Evolutionary conservation across 495 filamentous ascomycete species (phyloP).

Genomic region (Lineolata rhizophorae): DNA sequence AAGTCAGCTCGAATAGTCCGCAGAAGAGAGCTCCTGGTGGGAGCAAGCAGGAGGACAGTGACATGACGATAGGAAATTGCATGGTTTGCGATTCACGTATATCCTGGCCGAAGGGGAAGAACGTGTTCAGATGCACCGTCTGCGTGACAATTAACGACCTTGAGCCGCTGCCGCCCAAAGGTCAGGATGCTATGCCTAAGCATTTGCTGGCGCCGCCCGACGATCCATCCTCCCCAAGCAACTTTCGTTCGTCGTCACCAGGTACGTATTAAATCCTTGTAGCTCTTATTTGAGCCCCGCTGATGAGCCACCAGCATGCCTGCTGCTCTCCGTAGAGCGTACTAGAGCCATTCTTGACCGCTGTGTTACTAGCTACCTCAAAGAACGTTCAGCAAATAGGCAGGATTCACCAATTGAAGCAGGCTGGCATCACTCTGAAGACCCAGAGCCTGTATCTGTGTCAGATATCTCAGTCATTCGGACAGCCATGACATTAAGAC

Average conservation of each 20-base stretch:
- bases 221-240: neutral
- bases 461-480: neutral
- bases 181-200: slow-evolving; percentile 9
- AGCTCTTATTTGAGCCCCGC: neutral
- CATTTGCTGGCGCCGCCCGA: neutral
- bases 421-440: neutral
- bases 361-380: slow-evolving; percentile 31
- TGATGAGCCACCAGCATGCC: too few species aligned
- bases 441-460: neutral
- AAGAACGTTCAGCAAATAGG: slow-evolving; percentile 7
- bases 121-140: slow-evolving; percentile 61
- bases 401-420: neutral
- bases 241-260: neutral
- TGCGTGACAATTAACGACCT: slow-evolving; percentile 80
- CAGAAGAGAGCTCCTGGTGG: too few species aligned
- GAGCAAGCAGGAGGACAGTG: too few species aligned
- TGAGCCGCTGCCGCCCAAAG: slow-evolving; percentile 20
- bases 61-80: too few species aligned
- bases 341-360: slow-evolving; percentile 29
- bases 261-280: neutral
- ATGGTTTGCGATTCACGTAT: slow-evolving; percentile 45
- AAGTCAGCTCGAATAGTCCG: too few species aligned
- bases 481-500: too few species aligned
- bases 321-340: slow-evolving; percentile 14
- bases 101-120: slow-evolving; percentile 58